A percentile compares a stretch with the other conserved stretches of the same genome.
Conservation (phyloP, 345 rosid species). For the Orychophragmus violaceus region DNA sequence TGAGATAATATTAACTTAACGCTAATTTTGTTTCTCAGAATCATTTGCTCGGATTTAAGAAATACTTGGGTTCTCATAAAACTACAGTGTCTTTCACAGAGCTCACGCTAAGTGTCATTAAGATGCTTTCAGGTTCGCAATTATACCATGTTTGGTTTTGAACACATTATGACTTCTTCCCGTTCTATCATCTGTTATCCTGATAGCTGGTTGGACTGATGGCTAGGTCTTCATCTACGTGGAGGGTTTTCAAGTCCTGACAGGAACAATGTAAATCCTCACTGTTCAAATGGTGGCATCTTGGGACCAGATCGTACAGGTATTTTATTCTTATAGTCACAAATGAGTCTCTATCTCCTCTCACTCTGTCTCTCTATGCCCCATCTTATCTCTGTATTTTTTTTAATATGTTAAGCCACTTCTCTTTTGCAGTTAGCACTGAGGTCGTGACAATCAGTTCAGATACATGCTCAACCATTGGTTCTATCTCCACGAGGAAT, state of each 20-base stretch:
- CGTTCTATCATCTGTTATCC: constrained; percentile 1
- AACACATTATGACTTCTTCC: neutral
- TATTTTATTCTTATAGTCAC: constrained; percentile 20
- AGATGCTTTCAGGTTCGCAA: constrained; percentile 68
- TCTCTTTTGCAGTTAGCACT: constrained; percentile 40
- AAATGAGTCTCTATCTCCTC: neutral
- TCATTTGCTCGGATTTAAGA: constrained; percentile 69
- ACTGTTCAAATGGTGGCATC: constrained; percentile 28
- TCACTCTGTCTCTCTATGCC: too few species aligned
- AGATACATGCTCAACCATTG: constrained; percentile 34
- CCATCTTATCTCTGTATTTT: neutral
- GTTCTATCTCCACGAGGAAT: constrained; percentile 31
- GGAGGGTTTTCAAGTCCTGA: neutral
- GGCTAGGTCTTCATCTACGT: constrained; percentile 46
- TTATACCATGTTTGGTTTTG: constrained; percentile 3
- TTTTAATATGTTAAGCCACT: neutral
- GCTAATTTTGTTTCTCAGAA: constrained; percentile 30
- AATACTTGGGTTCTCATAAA: neutral
- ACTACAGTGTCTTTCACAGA: constrained; percentile 44
- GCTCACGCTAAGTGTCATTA: constrained; percentile 50
- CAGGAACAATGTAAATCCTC: constrained; percentile 23
- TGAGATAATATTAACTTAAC: neutral
- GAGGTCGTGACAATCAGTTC: constrained; percentile 46
- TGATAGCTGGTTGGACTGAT: constrained; percentile 25
- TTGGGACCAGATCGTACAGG: constrained; percentile 38